These are phyloP conservation scores for Eudorina sp. DNA, from an alignment of 139 green algal genomes.

Conservation along the genomic window DNA sequence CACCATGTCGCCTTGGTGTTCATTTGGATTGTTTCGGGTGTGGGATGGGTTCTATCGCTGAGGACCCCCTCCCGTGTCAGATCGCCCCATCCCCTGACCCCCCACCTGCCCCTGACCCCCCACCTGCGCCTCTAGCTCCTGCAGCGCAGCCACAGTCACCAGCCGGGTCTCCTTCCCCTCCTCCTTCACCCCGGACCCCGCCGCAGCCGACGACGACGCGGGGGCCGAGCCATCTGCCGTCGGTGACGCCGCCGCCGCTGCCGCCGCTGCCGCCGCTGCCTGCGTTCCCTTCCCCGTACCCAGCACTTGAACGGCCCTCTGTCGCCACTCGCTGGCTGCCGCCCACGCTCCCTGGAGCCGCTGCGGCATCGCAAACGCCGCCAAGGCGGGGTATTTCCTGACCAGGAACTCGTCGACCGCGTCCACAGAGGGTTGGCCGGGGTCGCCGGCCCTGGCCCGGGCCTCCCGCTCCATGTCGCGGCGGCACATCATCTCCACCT, in stretches of 20 bases:
- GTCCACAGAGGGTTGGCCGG: neutral
- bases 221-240: neutral
- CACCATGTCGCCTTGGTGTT: too few relatives aligned
- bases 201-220: neutral
- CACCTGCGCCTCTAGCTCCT: constrained; percentile 38
- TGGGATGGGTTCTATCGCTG: too few relatives aligned
- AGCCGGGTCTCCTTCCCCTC: neutral
- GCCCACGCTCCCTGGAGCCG: constrained; percentile 47
- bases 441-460: neutral
- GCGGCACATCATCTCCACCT: neutral
- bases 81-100: neutral
- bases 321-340: neutral
- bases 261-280: neutral
- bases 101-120: neutral
- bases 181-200: neutral
- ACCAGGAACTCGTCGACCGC: constrained; percentile 61
- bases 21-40: too few relatives aligned
- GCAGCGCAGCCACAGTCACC: constrained; percentile 18
- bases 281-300: neutral
- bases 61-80: too few relatives aligned
- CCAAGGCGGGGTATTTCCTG: constrained; percentile 46
- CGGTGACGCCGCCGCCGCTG: neutral
- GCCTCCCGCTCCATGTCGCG: constrained; percentile 1
- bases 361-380: constrained; percentile 17
- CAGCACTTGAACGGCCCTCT: neutral